Evolutionary conservation across 805 yeast genomes (phyloP).

Genomic region (Monosporozyma servazzii): DNA sequence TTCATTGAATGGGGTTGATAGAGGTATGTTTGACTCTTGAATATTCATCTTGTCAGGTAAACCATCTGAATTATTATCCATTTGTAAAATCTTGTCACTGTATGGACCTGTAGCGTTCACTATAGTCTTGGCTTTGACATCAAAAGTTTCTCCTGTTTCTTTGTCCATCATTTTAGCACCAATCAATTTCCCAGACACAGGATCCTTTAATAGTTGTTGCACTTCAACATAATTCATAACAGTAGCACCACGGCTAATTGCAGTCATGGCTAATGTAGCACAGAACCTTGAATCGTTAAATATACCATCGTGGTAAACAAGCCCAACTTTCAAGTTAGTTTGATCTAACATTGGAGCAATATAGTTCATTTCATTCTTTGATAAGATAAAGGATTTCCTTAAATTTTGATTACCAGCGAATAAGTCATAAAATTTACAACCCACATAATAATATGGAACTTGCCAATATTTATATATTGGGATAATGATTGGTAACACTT

Average conservation of each 20-base stretch:
- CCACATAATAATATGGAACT: constrained; percentile 85
- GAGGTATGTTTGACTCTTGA: constrained; percentile 23
- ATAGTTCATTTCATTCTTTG: constrained; percentile 55
- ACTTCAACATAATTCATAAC: constrained; percentile 83
- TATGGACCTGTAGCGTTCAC: constrained; percentile 95
- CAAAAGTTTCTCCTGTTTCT: constrained; percentile 55
- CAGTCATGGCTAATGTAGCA: constrained; percentile 75
- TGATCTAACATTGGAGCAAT: constrained; percentile 82
- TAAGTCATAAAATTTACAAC: constrained; percentile 85
- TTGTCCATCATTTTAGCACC: constrained; percentile 73
- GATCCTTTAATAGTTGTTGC: constrained; percentile 58
- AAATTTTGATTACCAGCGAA: constrained; percentile 86
- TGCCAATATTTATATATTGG: constrained; percentile 98
- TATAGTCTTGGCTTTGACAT: constrained; percentile 60
- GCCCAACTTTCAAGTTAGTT: constrained; percentile 71
- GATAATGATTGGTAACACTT: constrained; percentile 83
- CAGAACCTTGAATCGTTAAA: constrained; percentile 92
- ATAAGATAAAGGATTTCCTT: constrained; percentile 64
- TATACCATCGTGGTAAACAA: constrained; percentile 91
- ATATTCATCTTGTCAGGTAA: constrained; percentile 40
- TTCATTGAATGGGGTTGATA: constrained; percentile 2
- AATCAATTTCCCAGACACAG: constrained; percentile 39
- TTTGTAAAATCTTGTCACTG: constrained; percentile 72
- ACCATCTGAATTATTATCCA: constrained; percentile 69
- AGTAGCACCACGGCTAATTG: constrained; percentile 81